phyloP scores from a whole-genome alignment of 345 rosid genomes.

The Isatis tinctoria region DNA sequence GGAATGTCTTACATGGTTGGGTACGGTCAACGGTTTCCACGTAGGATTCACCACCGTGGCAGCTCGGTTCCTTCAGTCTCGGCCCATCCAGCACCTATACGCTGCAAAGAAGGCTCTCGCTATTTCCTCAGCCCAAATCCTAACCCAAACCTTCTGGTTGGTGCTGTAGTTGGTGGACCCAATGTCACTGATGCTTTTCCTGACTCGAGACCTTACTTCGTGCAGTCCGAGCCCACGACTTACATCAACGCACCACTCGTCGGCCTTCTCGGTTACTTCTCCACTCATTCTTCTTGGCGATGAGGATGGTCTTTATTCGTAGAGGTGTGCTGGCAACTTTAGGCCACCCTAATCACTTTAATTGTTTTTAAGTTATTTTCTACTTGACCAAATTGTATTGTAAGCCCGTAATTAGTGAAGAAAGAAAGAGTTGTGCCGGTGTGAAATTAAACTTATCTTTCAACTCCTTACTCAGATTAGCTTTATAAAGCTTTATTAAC shows the following conservation, averaged over 20 bases:
- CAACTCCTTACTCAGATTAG: background rate
- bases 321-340: slow-evolving; percentile 33
- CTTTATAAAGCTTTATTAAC: background rate
- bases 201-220: slow-evolving; percentile 73
- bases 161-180: slow-evolving; percentile 92
- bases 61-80: slow-evolving; percentile 71
- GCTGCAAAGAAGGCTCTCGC: slow-evolving; percentile 65
- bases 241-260: slow-evolving; percentile 95
- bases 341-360: slow-evolving; percentile 29
- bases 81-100: slow-evolving; percentile 57
- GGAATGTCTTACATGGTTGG: slow-evolving; percentile 97
- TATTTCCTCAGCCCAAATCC: slow-evolving; percentile 63
- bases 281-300: slow-evolving; percentile 48
- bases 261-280: slow-evolving; percentile 78
- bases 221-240: slow-evolving; percentile 95
- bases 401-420: slow-evolving; percentile 29
- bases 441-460: background rate
- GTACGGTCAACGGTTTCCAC: slow-evolving; percentile 74
- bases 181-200: slow-evolving; percentile 72
- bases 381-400: slow-evolving; percentile 27
- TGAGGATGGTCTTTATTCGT: slow-evolving; percentile 12
- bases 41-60: slow-evolving; percentile 87
- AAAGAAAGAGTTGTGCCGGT: slow-evolving; percentile 8
- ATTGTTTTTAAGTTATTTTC: slow-evolving; percentile 1
- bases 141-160: slow-evolving; percentile 72